These are phyloP conservation scores for Mycosphaerella sp. DNA, from an alignment of 2,329 filamentous ascomycete genomes.

Conservation along the genomic window DNA sequence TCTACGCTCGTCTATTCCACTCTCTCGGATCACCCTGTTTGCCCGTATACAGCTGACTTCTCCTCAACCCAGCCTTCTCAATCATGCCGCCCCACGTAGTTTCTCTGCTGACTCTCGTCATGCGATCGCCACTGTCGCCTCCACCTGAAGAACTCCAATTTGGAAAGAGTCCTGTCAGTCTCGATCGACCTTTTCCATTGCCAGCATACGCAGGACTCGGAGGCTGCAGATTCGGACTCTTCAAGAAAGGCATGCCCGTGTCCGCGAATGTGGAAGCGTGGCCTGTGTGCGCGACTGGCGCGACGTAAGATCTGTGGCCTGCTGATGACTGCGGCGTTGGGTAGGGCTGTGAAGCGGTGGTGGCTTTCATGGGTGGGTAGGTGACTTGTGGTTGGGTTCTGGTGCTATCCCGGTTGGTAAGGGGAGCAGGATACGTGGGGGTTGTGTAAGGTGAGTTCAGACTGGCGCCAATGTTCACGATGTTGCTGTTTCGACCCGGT, in stretches of 20 bases:
- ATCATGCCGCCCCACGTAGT: conserved; percentile 40
- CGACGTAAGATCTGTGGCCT: conserved; percentile 1
- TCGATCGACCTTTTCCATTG: neutral
- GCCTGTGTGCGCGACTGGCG: neutral
- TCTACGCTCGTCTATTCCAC: conserved; percentile 13
- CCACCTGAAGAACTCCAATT: conserved; percentile 6
- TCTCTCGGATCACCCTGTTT: conserved; percentile 19
- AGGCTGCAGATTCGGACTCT: conserved; percentile 1
- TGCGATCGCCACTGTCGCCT: conserved; percentile 7
- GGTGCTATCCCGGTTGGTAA: neutral
- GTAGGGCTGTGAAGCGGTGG: neutral
- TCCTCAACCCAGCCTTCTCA: conserved; percentile 38
- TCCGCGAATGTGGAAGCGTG: conserved; percentile 5
- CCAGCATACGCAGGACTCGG: conserved; percentile 6
- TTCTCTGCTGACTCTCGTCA: conserved; percentile 17
- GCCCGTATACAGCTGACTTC: conserved; percentile 17
- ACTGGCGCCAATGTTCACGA: conserved; percentile 16
- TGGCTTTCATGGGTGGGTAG: conserved; percentile 7
- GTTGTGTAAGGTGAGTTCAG: conserved; percentile 20
- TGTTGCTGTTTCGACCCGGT: conserved; percentile 17
- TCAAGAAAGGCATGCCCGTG: conserved; percentile 3
- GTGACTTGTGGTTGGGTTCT: conserved; percentile 6
- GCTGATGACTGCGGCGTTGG: conserved; percentile 2
- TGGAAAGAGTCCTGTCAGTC: conserved; percentile 12
- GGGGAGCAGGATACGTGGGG: conserved; percentile 11